A percentile compares a stretch with the other conserved stretches of the same genome.
Conservation (phyloP, 306 rosid genomes). For the Quercus wislizeni region DNA sequence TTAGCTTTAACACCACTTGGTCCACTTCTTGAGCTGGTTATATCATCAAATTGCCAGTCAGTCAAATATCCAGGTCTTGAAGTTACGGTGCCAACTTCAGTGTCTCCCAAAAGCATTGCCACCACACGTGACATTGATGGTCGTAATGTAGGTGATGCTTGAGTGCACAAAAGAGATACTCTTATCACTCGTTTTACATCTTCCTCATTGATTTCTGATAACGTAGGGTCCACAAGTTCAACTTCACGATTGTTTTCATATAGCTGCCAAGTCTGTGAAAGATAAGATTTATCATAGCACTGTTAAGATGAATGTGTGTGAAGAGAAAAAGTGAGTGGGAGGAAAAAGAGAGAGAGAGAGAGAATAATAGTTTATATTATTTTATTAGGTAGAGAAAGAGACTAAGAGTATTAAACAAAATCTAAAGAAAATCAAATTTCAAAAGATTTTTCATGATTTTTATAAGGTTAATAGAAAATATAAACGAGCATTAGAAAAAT, state of each 20-base stretch:
- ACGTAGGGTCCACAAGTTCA: slow-evolving; percentile 45
- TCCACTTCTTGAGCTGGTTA: slow-evolving; percentile 1
- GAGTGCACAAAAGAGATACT: slow-evolving; percentile 16
- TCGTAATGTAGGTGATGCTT: slow-evolving; percentile 49
- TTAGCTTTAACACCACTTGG: slow-evolving; percentile 16
- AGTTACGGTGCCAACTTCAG: slow-evolving; percentile 44
- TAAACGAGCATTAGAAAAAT: too few relatives aligned
- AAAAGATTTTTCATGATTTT: too few relatives aligned
- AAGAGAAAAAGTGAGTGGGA: too few relatives aligned
- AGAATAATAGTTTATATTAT: too few relatives aligned
- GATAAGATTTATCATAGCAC: too few relatives aligned
- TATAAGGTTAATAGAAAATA: too few relatives aligned
- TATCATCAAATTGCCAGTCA: slow-evolving; percentile 62
- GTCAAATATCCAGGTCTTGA: slow-evolving; percentile 63
- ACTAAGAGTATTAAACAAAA: too few relatives aligned
- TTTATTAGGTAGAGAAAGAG: too few relatives aligned
- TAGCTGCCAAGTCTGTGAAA: slow-evolving; percentile 61
- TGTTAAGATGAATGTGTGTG: too few relatives aligned
- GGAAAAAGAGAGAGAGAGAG: too few relatives aligned
- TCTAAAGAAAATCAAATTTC: too few relatives aligned
- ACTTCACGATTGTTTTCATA: slow-evolving; percentile 39
- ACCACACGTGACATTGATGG: slow-evolving; percentile 71
- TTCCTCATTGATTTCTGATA: slow-evolving; percentile 37
- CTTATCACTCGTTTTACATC: slow-evolving; percentile 50
- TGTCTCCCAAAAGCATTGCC: slow-evolving; percentile 67